Evolutionary conservation across 2,329 filamentous ascomycete genomes (phyloP).

Genomic region (Exophiala sp.): DNA sequence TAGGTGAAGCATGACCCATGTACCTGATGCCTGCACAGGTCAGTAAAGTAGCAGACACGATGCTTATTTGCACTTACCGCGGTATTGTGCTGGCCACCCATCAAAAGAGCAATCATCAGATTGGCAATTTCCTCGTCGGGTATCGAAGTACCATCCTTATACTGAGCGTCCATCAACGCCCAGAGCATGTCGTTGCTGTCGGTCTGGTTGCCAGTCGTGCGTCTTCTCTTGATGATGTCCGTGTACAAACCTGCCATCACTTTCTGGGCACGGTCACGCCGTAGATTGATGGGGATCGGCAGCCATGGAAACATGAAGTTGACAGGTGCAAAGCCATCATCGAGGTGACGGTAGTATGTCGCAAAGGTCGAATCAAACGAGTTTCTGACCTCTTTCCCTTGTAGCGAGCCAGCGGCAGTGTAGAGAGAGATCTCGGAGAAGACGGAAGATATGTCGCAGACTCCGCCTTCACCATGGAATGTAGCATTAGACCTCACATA

Average conservation of each 20-base stretch:
- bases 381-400: conserved; percentile 77
- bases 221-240: conserved; percentile 73
- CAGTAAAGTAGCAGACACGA: not conserved
- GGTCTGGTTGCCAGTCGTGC: conserved; percentile 52
- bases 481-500: conserved; percentile 66
- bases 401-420: conserved; percentile 79
- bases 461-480: conserved; percentile 67
- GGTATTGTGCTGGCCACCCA: conserved; percentile 88
- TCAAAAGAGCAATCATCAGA: conserved; percentile 91
- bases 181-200: conserved; percentile 76
- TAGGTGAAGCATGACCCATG: conserved; percentile 81
- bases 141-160: conserved; percentile 77
- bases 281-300: conserved; percentile 82
- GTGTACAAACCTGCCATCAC: conserved; percentile 80
- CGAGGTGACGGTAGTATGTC: conserved; percentile 79
- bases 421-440: conserved; percentile 89
- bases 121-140: conserved; percentile 82
- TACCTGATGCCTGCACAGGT: conserved; percentile 59
- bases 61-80: conserved; percentile 40
- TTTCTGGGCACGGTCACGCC: conserved; percentile 72
- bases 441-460: conserved; percentile 67
- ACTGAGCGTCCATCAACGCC: conserved; percentile 79
- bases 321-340: conserved; percentile 83
- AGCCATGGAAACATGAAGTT: conserved; percentile 91
- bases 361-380: conserved; percentile 79